phyloP scores from a whole-genome alignment of 768 basidiomycete species.

The Rickenella mellea region DNA sequence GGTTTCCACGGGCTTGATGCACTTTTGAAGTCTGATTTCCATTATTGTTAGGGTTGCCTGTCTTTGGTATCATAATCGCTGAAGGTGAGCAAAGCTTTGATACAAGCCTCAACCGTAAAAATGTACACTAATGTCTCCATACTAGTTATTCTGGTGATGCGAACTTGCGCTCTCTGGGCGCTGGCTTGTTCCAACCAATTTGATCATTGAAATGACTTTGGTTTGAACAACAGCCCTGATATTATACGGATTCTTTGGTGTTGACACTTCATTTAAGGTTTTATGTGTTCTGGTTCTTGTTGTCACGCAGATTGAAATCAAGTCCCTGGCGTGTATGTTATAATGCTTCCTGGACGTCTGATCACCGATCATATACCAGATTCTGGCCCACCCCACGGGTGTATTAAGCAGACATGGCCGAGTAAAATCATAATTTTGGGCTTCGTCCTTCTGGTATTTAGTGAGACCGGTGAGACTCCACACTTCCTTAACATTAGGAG shows the following conservation, averaged over 20 bases:
- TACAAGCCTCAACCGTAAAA: neutral
- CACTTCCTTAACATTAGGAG: neutral
- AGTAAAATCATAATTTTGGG: constrained; percentile 27
- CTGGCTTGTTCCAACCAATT: constrained; percentile 15
- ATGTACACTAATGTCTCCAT: neutral
- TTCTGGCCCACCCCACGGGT: neutral
- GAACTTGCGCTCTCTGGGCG: constrained; percentile 37
- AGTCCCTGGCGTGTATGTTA: constrained; percentile 24
- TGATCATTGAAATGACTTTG: neutral
- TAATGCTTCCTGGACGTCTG: neutral
- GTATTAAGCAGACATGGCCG: constrained; percentile 4
- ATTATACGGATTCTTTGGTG: too few relatives aligned
- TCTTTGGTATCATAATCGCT: constrained; percentile 26
- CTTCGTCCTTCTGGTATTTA: constrained; percentile 27
- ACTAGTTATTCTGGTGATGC: constrained; percentile 29
- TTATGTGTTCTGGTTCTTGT: constrained; percentile 22
- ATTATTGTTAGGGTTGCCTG: constrained; percentile 21
- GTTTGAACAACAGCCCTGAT: too few relatives aligned
- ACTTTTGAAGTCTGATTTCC: constrained; percentile 5
- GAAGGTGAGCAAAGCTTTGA: constrained; percentile 22
- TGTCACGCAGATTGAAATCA: constrained; percentile 23
- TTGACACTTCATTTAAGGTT: constrained; percentile 12
- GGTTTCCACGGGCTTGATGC: neutral
- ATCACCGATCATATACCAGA: neutral
- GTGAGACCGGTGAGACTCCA: constrained; percentile 27